Conservation (phyloP, 2,329 filamentous ascomycete species). For the Penicillium italicum region DNA sequence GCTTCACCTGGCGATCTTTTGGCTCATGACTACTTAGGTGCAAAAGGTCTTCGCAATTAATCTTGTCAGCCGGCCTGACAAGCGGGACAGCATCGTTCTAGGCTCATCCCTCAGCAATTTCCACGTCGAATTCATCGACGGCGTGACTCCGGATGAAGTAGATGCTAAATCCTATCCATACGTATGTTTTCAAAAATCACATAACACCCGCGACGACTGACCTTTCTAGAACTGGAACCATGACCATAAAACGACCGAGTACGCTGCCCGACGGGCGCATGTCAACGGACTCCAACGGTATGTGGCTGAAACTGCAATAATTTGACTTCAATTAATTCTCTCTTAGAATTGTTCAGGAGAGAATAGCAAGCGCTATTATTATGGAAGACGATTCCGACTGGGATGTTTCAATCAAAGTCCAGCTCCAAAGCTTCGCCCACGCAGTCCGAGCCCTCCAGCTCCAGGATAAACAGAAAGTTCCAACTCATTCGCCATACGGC, state of each 20-base stretch:
- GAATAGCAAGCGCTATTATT: neutral
- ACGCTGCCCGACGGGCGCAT: neutral
- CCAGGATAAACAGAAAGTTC: neutral
- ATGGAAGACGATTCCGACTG: neutral
- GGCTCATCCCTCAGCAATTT: neutral
- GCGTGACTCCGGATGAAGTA: neutral
- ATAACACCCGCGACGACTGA: neutral
- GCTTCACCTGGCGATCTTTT: neutral
- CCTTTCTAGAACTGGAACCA: neutral
- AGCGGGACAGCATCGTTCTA: neutral
- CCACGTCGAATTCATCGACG: neutral
- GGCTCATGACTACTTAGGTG: neutral
- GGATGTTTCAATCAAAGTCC: neutral
- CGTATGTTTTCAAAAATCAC: neutral
- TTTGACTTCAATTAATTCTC: neutral
- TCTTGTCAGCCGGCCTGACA: neutral
- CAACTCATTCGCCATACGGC: neutral
- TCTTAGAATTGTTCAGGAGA: neutral
- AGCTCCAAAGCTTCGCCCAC: neutral
- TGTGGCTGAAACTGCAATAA: neutral
- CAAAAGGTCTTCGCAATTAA: neutral
- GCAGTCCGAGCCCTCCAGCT: neutral
- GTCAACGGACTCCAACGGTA: neutral
- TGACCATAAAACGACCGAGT: neutral
- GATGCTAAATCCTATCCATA: neutral